Evolutionary conservation across 2,329 filamentous ascomycete genomes (phyloP).

Genomic region (Rutstroemia sp.): DNA sequence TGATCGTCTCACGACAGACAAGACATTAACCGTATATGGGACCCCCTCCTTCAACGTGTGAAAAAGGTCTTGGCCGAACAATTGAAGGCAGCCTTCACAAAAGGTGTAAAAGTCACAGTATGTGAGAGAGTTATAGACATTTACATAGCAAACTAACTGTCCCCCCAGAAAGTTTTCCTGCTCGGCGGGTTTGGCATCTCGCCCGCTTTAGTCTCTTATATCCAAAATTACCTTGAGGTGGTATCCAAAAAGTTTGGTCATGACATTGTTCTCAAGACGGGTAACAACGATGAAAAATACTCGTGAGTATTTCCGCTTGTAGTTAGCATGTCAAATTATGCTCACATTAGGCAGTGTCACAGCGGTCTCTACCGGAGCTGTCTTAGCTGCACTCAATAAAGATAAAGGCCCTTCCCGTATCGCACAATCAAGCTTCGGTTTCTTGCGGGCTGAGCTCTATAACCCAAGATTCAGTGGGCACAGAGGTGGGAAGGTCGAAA

Average conservation of each 20-base stretch:
- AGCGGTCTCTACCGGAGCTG: constrained; percentile 15
- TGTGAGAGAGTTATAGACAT: background rate
- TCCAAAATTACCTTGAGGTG: constrained; percentile 8
- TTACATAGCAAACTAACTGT: background rate
- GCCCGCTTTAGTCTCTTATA: constrained; percentile 8
- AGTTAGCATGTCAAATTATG: background rate
- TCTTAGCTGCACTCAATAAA: constrained; percentile 14
- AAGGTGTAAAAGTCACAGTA: constrained; percentile 8
- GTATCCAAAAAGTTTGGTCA: background rate
- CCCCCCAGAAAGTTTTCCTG: constrained; percentile 17
- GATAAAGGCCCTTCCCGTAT: constrained; percentile 11
- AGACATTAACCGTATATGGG: constrained; percentile 15
- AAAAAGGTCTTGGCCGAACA: constrained; percentile 8
- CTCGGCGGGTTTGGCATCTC: constrained; percentile 20
- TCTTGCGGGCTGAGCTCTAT: constrained; percentile 8
- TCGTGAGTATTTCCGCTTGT: background rate
- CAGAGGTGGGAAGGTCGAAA: background rate
- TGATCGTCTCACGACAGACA: background rate
- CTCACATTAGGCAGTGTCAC: constrained; percentile 6
- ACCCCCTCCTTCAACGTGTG: constrained; percentile 12
- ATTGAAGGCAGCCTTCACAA: constrained; percentile 4
- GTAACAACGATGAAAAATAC: background rate
- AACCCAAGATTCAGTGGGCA: constrained; percentile 5
- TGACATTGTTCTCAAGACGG: background rate
- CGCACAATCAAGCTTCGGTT: constrained; percentile 13